Conservation (phyloP, 2,329 filamentous ascomycete species). For the Epichloe amarillans region DNA sequence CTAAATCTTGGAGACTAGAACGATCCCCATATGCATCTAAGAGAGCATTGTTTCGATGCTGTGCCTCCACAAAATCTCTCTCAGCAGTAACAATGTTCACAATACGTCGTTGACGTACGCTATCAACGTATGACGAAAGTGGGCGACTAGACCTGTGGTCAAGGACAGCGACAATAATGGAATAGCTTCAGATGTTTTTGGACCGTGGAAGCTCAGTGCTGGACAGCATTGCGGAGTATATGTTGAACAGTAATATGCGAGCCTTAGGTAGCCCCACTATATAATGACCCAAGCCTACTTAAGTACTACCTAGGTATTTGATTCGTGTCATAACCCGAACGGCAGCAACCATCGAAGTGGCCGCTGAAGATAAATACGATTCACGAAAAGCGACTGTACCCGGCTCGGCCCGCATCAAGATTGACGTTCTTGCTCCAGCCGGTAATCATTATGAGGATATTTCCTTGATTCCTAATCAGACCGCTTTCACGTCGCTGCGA, state of each 20-base stretch:
- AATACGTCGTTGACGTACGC: conserved; percentile 12
- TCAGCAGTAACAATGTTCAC: conserved; percentile 15
- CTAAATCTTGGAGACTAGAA: conserved; percentile 32
- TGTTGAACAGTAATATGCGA: neutral
- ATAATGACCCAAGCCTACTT: too few relatives aligned
- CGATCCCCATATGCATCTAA: conserved; percentile 38
- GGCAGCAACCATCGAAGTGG: too few relatives aligned
- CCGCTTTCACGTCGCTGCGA: too few relatives aligned
- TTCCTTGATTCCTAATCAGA: too few relatives aligned
- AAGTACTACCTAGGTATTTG: too few relatives aligned
- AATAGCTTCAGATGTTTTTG: neutral
- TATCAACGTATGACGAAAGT: conserved; percentile 15
- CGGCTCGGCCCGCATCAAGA: neutral
- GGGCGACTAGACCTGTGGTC: neutral
- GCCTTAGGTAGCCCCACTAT: too few relatives aligned
- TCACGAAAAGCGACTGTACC: neutral
- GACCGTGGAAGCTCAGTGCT: neutral
- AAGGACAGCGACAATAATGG: neutral
- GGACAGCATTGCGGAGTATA: neutral
- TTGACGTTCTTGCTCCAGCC: too few relatives aligned
- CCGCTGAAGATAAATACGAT: too few relatives aligned
- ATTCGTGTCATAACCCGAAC: too few relatives aligned
- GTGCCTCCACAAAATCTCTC: conserved; percentile 20
- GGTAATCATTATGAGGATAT: too few relatives aligned
- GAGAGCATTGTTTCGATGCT: conserved; percentile 27